Conservation (phyloP, 1,139 yeast species). For the Geotrichum phurueaensis region DNA sequence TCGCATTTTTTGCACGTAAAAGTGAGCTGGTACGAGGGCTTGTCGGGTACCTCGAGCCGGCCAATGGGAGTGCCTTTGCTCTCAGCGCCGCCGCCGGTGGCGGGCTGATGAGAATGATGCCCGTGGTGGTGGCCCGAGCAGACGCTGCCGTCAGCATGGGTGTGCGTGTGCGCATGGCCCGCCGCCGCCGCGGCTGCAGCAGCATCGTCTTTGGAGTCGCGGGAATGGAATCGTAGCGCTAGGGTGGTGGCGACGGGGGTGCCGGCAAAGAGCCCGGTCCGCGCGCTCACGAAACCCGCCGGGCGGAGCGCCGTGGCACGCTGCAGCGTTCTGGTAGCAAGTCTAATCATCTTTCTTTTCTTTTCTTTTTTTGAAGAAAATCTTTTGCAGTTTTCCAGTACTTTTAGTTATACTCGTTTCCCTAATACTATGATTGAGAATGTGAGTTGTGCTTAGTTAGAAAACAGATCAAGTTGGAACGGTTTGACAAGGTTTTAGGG, state of each 20-base stretch:
- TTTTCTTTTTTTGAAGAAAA: too few relatives aligned
- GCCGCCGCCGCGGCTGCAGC: background rate
- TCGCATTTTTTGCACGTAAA: slow-evolving; percentile 89
- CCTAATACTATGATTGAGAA: too few relatives aligned
- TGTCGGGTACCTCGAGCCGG: slow-evolving; percentile 29
- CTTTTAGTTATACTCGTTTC: too few relatives aligned
- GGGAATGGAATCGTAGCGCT: background rate
- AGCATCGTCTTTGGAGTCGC: background rate
- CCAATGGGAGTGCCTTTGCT: slow-evolving; percentile 2
- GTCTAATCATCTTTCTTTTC: too few relatives aligned
- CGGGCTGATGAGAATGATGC: background rate
- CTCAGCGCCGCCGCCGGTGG: background rate
- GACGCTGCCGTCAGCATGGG: background rate
- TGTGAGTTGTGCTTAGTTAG: too few relatives aligned
- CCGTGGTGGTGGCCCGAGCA: background rate
- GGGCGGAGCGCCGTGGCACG: too few relatives aligned
- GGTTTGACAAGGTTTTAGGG: too few relatives aligned
- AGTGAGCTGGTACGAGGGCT: slow-evolving; percentile 78
- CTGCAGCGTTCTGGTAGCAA: too few relatives aligned
- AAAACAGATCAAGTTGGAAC: too few relatives aligned
- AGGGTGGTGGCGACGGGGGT: background rate
- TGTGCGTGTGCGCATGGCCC: background rate
- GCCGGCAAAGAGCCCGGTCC: background rate
- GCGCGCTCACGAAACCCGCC: background rate
- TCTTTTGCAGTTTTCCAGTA: too few relatives aligned